These are phyloP conservation scores for Jimgerdemannia flammicorona DNA, from an alignment of 192 early-diverging fungal genomes.

Conservation along the genomic window DNA sequence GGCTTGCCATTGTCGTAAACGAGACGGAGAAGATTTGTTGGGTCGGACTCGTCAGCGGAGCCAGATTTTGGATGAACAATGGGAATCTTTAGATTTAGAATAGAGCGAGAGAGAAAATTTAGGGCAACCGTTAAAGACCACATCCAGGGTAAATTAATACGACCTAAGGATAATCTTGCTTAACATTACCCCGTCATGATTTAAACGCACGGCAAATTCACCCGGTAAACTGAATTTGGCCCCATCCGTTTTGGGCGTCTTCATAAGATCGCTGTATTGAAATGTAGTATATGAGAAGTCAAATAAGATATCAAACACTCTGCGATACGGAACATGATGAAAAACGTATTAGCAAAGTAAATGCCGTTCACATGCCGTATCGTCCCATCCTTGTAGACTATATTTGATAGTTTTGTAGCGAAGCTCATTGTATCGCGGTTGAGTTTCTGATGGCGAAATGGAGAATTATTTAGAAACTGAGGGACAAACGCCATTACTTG, in stretches of 20 bases:
- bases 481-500: no score
- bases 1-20: conserved; percentile 66
- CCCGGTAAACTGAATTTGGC: conserved; percentile 79
- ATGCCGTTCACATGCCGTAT: conserved; percentile 23
- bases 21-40: conserved; percentile 44
- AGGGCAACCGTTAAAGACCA: not conserved
- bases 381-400: conserved; percentile 64
- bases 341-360: not conserved
- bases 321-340: not conserved
- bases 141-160: not conserved
- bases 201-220: conserved; percentile 43
- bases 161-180: not conserved
- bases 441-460: conserved; percentile 54
- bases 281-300: not conserved
- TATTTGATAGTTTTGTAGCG: conserved; percentile 76
- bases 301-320: not conserved
- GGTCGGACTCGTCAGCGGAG: conserved; percentile 15
- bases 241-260: conserved; percentile 71
- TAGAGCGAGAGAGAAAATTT: not conserved
- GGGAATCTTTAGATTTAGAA: conserved; percentile 26
- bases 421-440: conserved; percentile 85
- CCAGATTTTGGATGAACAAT: conserved; percentile 35
- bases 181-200: conserved; percentile 31
- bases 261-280: conserved; percentile 73
- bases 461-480: not conserved